Evolutionary conservation across 2,329 filamentous ascomycete genomes (phyloP).

Genomic region (Beauveria scarabaeidicola): DNA sequence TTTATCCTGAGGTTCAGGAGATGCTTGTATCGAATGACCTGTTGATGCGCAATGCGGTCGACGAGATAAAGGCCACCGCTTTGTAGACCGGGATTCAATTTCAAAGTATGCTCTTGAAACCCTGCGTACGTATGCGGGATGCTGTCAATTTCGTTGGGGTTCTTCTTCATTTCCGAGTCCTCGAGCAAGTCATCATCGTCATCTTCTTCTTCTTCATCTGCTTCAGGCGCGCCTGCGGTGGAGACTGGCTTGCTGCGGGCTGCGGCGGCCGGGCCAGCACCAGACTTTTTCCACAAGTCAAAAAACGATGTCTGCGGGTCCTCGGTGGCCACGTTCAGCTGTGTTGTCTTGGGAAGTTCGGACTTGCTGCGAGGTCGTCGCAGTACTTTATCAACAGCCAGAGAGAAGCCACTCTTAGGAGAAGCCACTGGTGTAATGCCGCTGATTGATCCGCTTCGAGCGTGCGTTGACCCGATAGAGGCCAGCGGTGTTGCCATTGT

Average conservation of each 20-base stretch:
- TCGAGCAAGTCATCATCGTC: slow-evolving; percentile 49
- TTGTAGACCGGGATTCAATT: slow-evolving; percentile 63
- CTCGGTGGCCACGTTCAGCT: slow-evolving; percentile 18
- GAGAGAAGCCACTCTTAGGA: slow-evolving; percentile 39
- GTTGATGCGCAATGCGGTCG: slow-evolving; percentile 75
- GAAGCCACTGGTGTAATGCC: slow-evolving; percentile 40
- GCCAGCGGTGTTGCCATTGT: slow-evolving; percentile 47
- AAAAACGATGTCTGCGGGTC: slow-evolving; percentile 37
- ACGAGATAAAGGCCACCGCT: slow-evolving; percentile 54
- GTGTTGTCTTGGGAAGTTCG: slow-evolving; percentile 35
- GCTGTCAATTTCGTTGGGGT: slow-evolving; percentile 55
- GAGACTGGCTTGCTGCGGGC: slow-evolving; percentile 29
- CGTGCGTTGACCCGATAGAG: slow-evolving; percentile 45
- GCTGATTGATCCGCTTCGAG: slow-evolving; percentile 53
- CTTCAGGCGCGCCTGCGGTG: slow-evolving; percentile 21
- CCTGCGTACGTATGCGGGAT: slow-evolving; percentile 67
- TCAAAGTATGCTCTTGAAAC: slow-evolving; percentile 65
- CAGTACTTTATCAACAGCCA: slow-evolving; percentile 40
- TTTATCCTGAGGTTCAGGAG: slow-evolving; percentile 62
- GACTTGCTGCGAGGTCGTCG: slow-evolving; percentile 50
- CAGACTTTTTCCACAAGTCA: slow-evolving; percentile 42
- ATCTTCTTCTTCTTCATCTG: slow-evolving; percentile 47
- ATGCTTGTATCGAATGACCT: slow-evolving; percentile 69
- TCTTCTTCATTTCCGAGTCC: slow-evolving; percentile 53
- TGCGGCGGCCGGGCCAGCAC: slow-evolving; percentile 47